Conservation (phyloP, 2,329 filamentous ascomycete species). For the Teratosphaeria destructans region DNA sequence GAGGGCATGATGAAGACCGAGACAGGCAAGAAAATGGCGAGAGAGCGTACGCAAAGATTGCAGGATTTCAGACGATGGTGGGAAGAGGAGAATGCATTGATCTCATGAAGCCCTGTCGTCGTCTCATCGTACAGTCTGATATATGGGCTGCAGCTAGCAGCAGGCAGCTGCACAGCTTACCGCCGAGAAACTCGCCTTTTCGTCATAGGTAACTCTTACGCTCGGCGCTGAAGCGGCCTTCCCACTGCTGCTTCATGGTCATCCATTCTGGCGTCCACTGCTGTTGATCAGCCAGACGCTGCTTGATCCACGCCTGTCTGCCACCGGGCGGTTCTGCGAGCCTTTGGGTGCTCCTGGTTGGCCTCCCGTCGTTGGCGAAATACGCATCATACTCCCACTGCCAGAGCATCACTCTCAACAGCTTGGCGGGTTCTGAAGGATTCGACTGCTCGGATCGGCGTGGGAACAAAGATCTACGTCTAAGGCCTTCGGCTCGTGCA, state of each 20-base stretch:
- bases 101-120: constrained; percentile 1
- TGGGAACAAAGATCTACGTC: background rate
- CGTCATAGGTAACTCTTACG: background rate
- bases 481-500: background rate
- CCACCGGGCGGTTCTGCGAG: background rate
- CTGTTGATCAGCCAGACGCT: background rate
- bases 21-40: constrained; percentile 41
- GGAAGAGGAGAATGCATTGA: constrained; percentile 36
- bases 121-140: background rate
- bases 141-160: background rate
- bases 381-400: background rate
- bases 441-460: background rate
- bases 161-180: background rate
- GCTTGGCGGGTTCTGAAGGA: background rate
- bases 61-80: constrained; percentile 44
- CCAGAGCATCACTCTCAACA: background rate
- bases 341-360: background rate
- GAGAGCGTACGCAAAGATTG: constrained; percentile 39
- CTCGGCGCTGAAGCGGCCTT: background rate
- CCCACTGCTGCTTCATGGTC: background rate
- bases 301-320: background rate
- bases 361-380: background rate
- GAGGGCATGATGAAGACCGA: constrained; percentile 51
- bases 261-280: background rate
- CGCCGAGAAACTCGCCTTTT: no score